Percentiles rank a stretch among this genome's conserved stretches.
phyloP scores from a whole-genome alignment of 176 grass and related monocot genomes.

The Thalia dealbata region DNA sequence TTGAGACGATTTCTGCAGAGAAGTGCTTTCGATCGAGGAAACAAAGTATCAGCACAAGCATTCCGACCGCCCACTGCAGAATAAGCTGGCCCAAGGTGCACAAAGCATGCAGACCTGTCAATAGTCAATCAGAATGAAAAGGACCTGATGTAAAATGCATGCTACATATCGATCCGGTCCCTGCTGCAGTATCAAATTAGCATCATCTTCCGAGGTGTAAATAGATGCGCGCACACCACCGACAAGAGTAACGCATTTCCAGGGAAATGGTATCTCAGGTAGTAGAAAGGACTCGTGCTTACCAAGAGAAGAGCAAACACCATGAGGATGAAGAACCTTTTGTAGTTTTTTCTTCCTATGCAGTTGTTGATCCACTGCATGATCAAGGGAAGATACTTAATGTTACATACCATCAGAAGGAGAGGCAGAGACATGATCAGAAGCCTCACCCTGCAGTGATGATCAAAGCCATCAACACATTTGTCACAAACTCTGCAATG shows the following conservation, averaged over 20 bases:
- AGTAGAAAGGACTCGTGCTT: slow-evolving; percentile 21
- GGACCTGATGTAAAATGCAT: slow-evolving; percentile 26
- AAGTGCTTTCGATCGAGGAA: slow-evolving; percentile 60
- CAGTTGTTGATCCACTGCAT: slow-evolving; percentile 96
- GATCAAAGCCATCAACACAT: slow-evolving; percentile 97
- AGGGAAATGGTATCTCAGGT: neutral
- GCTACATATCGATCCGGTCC: slow-evolving; percentile 24
- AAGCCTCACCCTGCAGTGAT: slow-evolving; percentile 79
- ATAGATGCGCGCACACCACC: neutral
- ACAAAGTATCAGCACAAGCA: slow-evolving; percentile 76
- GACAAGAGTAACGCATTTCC: neutral
- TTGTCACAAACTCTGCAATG: slow-evolving; percentile 98
- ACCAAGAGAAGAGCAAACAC: slow-evolving; percentile 71
- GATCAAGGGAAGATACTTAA: slow-evolving; percentile 8
- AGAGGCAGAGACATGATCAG: slow-evolving; percentile 15
- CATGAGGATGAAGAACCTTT: slow-evolving; percentile 84
- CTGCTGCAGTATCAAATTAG: neutral
- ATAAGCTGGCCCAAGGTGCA: slow-evolving; percentile 87
- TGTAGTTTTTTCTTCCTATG: slow-evolving; percentile 90
- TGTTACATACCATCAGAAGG: slow-evolving; percentile 3
- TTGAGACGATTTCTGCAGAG: slow-evolving; percentile 64
- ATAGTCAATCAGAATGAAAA: slow-evolving; percentile 55
- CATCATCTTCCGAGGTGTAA: neutral
- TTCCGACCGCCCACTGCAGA: slow-evolving; percentile 65
- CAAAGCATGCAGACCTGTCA: slow-evolving; percentile 59